Evolutionary conservation across 257 asterid species (phyloP).

Genomic region (Solanum neorickii): DNA sequence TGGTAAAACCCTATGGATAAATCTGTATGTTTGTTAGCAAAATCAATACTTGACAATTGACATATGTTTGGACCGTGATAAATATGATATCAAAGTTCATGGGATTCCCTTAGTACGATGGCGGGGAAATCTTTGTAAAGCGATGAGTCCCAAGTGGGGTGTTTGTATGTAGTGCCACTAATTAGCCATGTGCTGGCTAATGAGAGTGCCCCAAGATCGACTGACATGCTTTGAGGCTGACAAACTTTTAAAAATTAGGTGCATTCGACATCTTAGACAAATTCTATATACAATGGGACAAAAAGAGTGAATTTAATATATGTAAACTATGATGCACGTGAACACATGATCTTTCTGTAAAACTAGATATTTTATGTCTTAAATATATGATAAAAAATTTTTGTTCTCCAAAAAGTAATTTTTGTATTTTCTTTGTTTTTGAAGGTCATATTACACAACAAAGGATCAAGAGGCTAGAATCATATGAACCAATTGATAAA

Average conservation of each 20-base stretch:
- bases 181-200: background rate
- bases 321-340: background rate
- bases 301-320: background rate
- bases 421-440: background rate
- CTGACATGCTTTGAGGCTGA: background rate
- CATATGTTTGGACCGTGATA: background rate
- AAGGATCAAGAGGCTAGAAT: conserved; percentile 34
- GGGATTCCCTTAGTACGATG: too few species aligned
- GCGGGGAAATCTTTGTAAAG: background rate
- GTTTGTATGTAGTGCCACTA: background rate
- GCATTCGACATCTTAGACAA: background rate
- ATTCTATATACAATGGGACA: background rate
- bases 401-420: background rate
- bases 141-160: background rate
- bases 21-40: background rate
- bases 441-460: background rate
- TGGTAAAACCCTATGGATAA: background rate
- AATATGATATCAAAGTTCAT: background rate
- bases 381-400: background rate
- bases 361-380: background rate
- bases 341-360: background rate
- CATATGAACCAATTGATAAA: conserved; percentile 25
- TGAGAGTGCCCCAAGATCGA: background rate
- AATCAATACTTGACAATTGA: background rate
- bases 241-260: background rate